Evolutionary conservation across 352 stramenopile species (phyloP), one percentile per base, ranked within the genome.

Genomic region (Elongisporangium undulatum): DNA sequence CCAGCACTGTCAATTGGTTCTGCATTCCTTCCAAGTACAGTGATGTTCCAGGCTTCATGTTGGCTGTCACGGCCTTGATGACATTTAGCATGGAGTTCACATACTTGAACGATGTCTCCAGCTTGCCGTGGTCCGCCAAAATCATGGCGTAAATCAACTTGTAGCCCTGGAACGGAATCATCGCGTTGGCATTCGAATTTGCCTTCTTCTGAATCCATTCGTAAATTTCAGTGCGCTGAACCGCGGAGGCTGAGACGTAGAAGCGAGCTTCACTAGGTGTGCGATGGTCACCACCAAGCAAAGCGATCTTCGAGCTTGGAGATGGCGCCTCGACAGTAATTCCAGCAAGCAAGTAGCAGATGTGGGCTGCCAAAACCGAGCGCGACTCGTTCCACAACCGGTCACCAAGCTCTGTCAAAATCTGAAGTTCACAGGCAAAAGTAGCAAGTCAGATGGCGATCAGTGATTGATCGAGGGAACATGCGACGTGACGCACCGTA

Each of bases 131-230:
- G 63, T 96, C 87, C 0, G 85, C 87, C 24, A 96, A 61, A 23
- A 92, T 68, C 82, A 94, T 93, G 21, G 87, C 82, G 58, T 96
- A 90, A 56, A 96, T 94, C 34, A 95, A 68, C 62, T 96, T 96
- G 73, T 95, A 96, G 20, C 85, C 87, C 61, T 96, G 87, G 66
- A 95, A 94, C 22, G 87, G 79, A 53, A 96, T 87, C 75, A 92
- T 82, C 55, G 79, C 74, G 20, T 77, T 84, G 19, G 69, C 62
- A 8, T 65, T 71, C 20, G 60, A 51, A 58, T 79, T 82, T 15
- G 82, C 67, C 17, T 75, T 74, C 63, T 87, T 90, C 20, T 91
- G 85, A 2, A 87, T 67, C 81, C 82, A 94, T 51, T 96, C 87
- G 51, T 92, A 92, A 15, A 96, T 75, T 66, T 96, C 87, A 2